phyloP scores from a whole-genome alignment of 345 rosid species.

The Aegle marmelos region DNA sequence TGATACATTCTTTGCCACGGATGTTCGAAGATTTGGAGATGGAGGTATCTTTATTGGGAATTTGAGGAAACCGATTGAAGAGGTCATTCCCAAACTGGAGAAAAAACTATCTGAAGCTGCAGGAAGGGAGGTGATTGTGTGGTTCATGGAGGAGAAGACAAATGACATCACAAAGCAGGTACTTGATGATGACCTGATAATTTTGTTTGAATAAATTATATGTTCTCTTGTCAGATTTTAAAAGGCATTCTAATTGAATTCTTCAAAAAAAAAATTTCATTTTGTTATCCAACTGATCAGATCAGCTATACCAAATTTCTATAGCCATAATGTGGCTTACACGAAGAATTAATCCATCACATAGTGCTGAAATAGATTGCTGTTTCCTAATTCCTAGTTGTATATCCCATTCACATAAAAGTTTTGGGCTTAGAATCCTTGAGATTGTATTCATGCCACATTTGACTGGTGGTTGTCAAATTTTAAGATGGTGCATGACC shows the following conservation, averaged over 20 bases:
- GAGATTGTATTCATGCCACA: neutral
- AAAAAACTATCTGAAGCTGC: slow-evolving; percentile 81
- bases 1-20: slow-evolving; percentile 84
- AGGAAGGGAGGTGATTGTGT: slow-evolving; percentile 74
- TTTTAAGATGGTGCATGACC: neutral
- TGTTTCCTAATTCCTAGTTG: neutral
- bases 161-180: slow-evolving; percentile 92
- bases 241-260: neutral
- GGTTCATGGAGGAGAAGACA: slow-evolving; percentile 94
- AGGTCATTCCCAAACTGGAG: slow-evolving; percentile 78
- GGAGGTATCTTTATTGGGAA: slow-evolving; percentile 93
- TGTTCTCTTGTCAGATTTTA: neutral
- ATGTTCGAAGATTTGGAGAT: slow-evolving; percentile 91
- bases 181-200: neutral
- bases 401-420: neutral
- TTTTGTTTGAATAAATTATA: neutral
- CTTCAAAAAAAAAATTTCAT: neutral
- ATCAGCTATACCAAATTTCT: neutral
- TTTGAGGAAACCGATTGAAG: slow-evolving; percentile 72
- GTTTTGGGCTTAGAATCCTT: neutral
- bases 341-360: neutral
- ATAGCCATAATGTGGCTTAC: neutral
- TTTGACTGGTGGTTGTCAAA: neutral
- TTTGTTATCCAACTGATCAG: neutral
- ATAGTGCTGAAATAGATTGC: neutral